Percentiles rank a stretch among this genome's conserved stretches.
phyloP scores from a whole-genome alignment of 2,329 filamentous ascomycete genomes.

The Penicillium sp. region DNA sequence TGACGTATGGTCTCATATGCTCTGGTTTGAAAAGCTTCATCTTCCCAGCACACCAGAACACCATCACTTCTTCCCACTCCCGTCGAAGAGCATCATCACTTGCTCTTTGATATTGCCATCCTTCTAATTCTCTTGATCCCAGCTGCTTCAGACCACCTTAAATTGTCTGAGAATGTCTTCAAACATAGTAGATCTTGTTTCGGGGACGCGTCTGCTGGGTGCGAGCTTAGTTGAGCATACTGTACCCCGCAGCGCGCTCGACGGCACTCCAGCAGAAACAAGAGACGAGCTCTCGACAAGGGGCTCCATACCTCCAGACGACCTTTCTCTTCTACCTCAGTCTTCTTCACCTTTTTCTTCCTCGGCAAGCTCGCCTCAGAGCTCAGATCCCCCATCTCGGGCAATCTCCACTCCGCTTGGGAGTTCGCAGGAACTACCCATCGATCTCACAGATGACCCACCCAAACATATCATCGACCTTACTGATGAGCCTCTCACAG shows the following conservation, averaged over 20 bases:
- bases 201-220: background rate
- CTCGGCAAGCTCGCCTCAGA: background rate
- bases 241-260: background rate
- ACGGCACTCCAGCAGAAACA: background rate
- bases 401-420: background rate
- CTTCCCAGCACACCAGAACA: background rate
- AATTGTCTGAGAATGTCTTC: background rate
- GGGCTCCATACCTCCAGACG: background rate
- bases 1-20: background rate
- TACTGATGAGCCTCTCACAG: background rate
- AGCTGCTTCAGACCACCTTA: background rate
- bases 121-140: background rate
- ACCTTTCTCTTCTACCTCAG: background rate
- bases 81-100: background rate
- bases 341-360: background rate
- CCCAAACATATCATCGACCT: background rate
- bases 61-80: background rate
- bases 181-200: background rate
- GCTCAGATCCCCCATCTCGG: background rate
- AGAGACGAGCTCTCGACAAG: background rate
- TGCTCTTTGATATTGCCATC: background rate
- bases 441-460: background rate
- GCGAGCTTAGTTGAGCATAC: background rate
- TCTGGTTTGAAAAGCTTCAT: background rate
- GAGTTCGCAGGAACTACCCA: background rate